Evolutionary conservation across 257 asterid genomes (phyloP).

Genomic region (Fraxinus cuspidata): DNA sequence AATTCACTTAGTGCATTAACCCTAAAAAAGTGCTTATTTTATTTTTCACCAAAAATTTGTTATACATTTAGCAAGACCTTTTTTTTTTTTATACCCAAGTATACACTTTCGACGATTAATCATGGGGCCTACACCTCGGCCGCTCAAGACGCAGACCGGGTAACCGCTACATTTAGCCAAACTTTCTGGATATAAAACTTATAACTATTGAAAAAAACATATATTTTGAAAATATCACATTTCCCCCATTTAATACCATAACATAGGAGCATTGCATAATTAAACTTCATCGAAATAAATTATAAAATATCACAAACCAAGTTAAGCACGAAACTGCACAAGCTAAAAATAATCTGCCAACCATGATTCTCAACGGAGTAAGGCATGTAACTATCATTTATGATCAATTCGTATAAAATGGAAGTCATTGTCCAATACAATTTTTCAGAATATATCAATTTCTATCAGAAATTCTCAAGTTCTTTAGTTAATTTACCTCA

Average conservation of each 20-base stretch:
- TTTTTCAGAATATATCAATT: constrained; percentile 35
- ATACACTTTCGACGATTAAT: too few relatives aligned
- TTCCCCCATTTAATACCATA: neutral
- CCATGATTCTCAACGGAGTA: neutral
- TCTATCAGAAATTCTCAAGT: constrained; percentile 22
- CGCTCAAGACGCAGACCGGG: too few relatives aligned
- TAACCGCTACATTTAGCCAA: too few relatives aligned
- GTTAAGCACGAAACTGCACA: neutral
- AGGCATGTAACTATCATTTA: neutral
- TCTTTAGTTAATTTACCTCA: constrained; percentile 26
- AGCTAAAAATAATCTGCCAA: neutral
- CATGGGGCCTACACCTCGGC: too few relatives aligned
- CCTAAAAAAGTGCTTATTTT: neutral
- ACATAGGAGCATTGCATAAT: neutral
- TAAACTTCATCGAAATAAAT: neutral
- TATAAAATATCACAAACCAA: neutral
- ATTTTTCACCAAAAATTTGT: too few relatives aligned
- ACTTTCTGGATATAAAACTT: neutral
- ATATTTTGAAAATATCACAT: too few relatives aligned
- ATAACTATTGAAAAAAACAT: neutral
- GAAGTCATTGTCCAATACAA: constrained; percentile 16
- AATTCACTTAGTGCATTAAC: neutral
- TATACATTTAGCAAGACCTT: too few relatives aligned
- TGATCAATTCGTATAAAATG: constrained; percentile 18
- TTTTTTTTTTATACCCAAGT: too few relatives aligned